Percentiles rank a stretch among this genome's conserved stretches.
Evolutionary conservation across 2,329 filamentous ascomycete species (phyloP).

Genomic region (Coleophoma eucalyptorum): DNA sequence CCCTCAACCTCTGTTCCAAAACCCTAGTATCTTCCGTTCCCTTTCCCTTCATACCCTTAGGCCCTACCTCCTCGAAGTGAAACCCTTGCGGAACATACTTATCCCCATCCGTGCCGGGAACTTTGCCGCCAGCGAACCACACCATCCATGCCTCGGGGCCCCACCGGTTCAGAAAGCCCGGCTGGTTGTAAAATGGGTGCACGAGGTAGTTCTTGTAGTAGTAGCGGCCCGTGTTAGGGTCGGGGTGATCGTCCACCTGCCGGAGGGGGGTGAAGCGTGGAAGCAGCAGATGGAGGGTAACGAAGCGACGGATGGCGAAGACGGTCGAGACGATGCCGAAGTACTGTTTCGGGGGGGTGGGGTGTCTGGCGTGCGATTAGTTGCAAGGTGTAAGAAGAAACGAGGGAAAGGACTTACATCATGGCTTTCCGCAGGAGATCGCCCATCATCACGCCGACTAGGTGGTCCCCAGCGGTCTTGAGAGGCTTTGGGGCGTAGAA

Average conservation of each 20-base stretch:
- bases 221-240: constrained; percentile 50
- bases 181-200: constrained; percentile 61
- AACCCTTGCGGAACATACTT: constrained; percentile 46
- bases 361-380: constrained; percentile 30
- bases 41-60: constrained; percentile 45
- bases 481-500: constrained; percentile 45
- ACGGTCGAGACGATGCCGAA: constrained; percentile 38
- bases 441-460: constrained; percentile 59
- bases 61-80: constrained; percentile 57
- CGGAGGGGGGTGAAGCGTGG: constrained; percentile 47
- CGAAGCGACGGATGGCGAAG: constrained; percentile 48
- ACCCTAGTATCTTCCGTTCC: constrained; percentile 45
- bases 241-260: constrained; percentile 39
- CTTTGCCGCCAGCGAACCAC: constrained; percentile 36
- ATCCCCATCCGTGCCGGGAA: constrained; percentile 39
- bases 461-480: constrained; percentile 42
- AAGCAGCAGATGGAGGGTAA: constrained; percentile 53
- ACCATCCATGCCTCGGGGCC: constrained; percentile 49
- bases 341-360: constrained; percentile 36
- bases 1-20: constrained; percentile 32
- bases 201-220: constrained; percentile 49
- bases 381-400: not conserved
- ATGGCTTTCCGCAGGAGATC: constrained; percentile 62
- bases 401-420: constrained; percentile 40
- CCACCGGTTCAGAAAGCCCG: constrained; percentile 59